Evolutionary conservation across 768 basidiomycete species (phyloP).

Genomic region (Candolleomyces eurysporus): DNA sequence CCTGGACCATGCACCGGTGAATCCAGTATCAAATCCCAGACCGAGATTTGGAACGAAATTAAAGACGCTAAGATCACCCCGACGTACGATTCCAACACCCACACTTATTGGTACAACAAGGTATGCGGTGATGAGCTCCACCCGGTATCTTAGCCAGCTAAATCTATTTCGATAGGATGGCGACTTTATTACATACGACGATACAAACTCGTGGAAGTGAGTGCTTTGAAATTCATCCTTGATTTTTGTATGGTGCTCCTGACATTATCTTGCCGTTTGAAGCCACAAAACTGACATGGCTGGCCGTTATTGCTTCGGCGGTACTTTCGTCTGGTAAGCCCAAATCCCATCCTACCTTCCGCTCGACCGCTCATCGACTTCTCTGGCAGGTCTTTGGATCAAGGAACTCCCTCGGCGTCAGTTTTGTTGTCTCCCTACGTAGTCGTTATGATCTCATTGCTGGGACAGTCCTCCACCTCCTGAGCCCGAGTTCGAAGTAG

Average conservation of each 20-base stretch:
- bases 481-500: not conserved
- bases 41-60: conserved; percentile 1
- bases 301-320: conserved; percentile 2
- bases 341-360: not conserved
- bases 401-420: not conserved
- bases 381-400: not conserved
- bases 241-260: too few relatives aligned
- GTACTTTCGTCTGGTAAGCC: conserved; percentile 4
- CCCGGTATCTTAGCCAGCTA: not conserved
- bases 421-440: not conserved
- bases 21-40: conserved; percentile 5
- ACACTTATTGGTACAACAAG: conserved; percentile 6
- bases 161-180: not conserved
- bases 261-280: not conserved
- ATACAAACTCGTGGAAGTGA: conserved; percentile 1
- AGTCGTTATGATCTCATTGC: not conserved
- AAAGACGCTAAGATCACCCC: not conserved
- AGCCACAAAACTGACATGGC: conserved; percentile 4
- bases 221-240: not conserved
- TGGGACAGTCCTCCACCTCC: not conserved
- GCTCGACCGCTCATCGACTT: not conserved
- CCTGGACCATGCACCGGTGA: conserved; percentile 6
- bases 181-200: conserved; percentile 8
- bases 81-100: not conserved
- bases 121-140: not conserved